Percentiles rank a stretch among this genome's conserved stretches.
Conservation (phyloP, 2,329 filamentous ascomycete species). For the Alternaria incomplexa region DNA sequence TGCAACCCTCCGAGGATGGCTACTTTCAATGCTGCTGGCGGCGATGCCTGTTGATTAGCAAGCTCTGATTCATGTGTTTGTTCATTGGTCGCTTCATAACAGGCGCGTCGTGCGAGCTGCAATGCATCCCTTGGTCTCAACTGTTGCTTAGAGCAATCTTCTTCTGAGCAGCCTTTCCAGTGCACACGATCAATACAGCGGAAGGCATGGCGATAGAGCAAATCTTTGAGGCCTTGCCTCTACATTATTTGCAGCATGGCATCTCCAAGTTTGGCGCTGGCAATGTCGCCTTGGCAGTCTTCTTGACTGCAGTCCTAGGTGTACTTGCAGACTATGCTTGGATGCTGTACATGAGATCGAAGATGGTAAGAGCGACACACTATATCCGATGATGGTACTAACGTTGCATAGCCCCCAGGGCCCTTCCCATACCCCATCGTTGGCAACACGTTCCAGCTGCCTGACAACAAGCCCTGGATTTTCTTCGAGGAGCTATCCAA, state of each 20-base stretch:
- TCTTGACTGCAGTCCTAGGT: conserved; percentile 29
- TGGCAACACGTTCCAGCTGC: conserved; percentile 63
- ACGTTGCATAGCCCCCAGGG: conserved; percentile 56
- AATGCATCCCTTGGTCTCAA: neutral
- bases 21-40: neutral
- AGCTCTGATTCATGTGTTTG: neutral
- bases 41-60: neutral
- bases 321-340: conserved; percentile 54
- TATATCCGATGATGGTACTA: neutral
- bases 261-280: conserved; percentile 38
- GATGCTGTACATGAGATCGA: conserved; percentile 58
- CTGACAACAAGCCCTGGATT: conserved; percentile 63
- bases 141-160: neutral
- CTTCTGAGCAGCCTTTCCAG: neutral
- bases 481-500: conserved; percentile 63
- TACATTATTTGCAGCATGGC: conserved; percentile 39
- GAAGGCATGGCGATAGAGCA: conserved; percentile 38
- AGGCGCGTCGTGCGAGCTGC: neutral
- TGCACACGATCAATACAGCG: neutral
- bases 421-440: conserved; percentile 62
- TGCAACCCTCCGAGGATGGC: neutral
- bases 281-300: conserved; percentile 29
- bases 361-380: conserved; percentile 49
- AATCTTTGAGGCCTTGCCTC: conserved; percentile 35
- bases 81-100: neutral